A percentile compares a stretch with the other conserved stretches of the same genome.
Conservation (phyloP, 345 rosid species). For the Corymbia maculata region DNA sequence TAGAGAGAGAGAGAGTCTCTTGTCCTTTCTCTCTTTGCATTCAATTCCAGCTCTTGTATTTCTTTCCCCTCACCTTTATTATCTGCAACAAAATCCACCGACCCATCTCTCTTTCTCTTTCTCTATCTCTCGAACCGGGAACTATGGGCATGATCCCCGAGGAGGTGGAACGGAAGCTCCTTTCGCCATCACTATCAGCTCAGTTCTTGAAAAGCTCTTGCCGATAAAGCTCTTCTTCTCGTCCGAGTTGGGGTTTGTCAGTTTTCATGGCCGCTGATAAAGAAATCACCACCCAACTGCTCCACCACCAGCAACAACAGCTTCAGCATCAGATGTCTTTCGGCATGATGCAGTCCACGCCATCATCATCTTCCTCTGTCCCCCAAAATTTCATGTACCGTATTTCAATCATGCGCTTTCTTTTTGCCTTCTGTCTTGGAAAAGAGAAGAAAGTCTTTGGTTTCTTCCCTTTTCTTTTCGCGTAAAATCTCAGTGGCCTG, state of each 20-base stretch:
- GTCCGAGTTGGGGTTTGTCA: background rate
- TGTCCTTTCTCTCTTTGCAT: background rate
- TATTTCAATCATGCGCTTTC: background rate
- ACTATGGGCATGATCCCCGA: background rate
- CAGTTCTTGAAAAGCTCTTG: background rate
- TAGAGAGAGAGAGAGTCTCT: background rate
- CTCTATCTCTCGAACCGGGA: background rate
- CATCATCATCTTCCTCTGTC: slow-evolving; percentile 24
- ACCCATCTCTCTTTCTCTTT: background rate
- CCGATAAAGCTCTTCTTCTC: background rate
- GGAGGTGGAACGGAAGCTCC: background rate
- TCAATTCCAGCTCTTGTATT: background rate
- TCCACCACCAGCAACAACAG: slow-evolving; percentile 9
- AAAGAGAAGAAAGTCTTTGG: background rate
- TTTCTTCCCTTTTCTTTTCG: background rate
- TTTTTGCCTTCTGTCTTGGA: background rate
- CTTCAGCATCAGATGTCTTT: slow-evolving; percentile 43
- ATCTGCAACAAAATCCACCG: background rate
- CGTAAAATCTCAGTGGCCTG: background rate
- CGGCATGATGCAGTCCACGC: slow-evolving; percentile 32
- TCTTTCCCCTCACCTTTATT: background rate
- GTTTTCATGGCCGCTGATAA: background rate
- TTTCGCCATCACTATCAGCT: background rate
- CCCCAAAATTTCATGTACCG: slow-evolving; percentile 53
- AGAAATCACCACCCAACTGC: background rate